Percentiles rank a stretch among this genome's conserved stretches.
These are phyloP conservation scores for Cytospora paraplurivora DNA, from an alignment of 2,329 filamentous ascomycete genomes.

Conservation along the genomic window DNA sequence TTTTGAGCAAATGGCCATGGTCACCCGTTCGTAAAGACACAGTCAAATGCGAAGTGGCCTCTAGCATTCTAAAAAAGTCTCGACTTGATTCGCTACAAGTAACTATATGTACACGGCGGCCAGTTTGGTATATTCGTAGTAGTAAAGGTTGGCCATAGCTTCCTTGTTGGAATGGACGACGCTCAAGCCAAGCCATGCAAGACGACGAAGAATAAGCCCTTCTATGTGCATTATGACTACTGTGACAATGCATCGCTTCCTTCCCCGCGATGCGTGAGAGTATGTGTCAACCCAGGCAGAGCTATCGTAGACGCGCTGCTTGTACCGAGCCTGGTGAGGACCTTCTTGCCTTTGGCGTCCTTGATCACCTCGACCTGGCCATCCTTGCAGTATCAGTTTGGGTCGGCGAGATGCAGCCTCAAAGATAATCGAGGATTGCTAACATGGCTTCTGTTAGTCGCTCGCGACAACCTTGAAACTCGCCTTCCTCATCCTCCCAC, in stretches of 20 bases:
- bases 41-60: neutral
- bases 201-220: neutral
- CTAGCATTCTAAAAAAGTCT: neutral
- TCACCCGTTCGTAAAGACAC: neutral
- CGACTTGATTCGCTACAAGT: neutral
- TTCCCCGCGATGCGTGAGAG: neutral
- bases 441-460: neutral
- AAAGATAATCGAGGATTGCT: neutral
- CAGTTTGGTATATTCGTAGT: neutral
- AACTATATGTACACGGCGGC: neutral
- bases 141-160: neutral
- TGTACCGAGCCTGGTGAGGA: neutral
- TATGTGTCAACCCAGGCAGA: neutral
- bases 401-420: neutral
- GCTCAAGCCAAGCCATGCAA: conserved; percentile 19
- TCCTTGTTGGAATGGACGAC: neutral
- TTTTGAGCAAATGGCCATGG: neutral
- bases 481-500: conserved; percentile 21
- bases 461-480: conserved; percentile 17
- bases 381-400: neutral
- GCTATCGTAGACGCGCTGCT: neutral
- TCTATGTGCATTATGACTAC: neutral
- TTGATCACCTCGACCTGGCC: neutral
- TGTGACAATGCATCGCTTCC: neutral
- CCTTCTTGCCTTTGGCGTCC: too few species aligned